Evolutionary conservation across 345 rosid species (phyloP), one percentile per base, ranked within the genome.

Genomic region (Ceriops tagal): DNA sequence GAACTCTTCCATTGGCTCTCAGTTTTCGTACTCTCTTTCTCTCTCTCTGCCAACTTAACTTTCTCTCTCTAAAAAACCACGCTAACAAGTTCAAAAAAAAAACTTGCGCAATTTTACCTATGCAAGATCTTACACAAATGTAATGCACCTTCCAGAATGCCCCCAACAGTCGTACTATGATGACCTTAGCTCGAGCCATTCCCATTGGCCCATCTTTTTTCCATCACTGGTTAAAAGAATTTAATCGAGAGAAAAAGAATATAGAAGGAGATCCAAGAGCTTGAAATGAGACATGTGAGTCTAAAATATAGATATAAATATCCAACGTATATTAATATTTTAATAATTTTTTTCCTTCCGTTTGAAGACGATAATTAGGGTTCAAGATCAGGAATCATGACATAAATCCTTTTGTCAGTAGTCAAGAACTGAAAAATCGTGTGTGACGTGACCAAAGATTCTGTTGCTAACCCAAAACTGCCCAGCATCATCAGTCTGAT

Each of bases 371-470:
- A 67, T 64, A 31, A 57, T 74, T 76, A 67, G 73, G 77, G 77
- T 73, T 82, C 57, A 68, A 68, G 51, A 65, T 65, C 51, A 51
- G 24, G 69, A 69, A 81, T 80, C 69, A 66, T 85, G 89, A 80
- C 81, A 77, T 72, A 71, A 79, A 76, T 81, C 71, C 85, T 76
- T 82, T 75, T 83, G 85, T 88, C 91, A 84, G 88, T 68, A 75
- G 77, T 79, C 83, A 83, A 80, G 79, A 83, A 81, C 80, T 73
- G 79, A 81, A 84, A 78, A 80, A 85, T 79, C 84, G 75, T 46
- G 77, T 70, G 77, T 89, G 96, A 88, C 87, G 89, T 83, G 81
- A 84, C 88, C 83, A 84, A 82, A 85, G 89, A 88, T 92, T 86
- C 87, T 79, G 56, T 75, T 82, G 68, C 77, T 60, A 75, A 77